Percentiles rank a stretch among this genome's conserved stretches.
phyloP scores from a whole-genome alignment of 148 eudicot species.

The Talinum fruticosum region DNA sequence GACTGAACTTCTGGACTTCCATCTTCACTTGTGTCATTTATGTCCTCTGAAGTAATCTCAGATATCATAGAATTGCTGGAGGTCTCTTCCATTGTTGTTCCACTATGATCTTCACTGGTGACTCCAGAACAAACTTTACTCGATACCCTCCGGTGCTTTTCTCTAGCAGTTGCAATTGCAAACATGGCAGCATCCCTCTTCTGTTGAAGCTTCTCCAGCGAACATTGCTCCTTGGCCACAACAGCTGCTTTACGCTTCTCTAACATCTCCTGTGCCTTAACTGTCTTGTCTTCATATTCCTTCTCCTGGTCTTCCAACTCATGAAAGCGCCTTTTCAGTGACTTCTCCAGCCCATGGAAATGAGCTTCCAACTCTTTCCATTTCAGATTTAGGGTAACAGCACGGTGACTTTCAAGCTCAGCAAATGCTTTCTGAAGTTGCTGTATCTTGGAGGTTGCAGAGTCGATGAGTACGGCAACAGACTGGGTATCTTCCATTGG shows the following conservation, averaged over 20 bases:
- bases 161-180: slow-evolving; percentile 65
- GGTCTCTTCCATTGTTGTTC: slow-evolving; percentile 42
- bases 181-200: slow-evolving; percentile 93
- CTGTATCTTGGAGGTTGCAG: slow-evolving; percentile 86
- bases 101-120: slow-evolving; percentile 37
- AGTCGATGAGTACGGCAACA: slow-evolving; percentile 65
- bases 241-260: slow-evolving; percentile 82
- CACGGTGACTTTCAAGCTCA: slow-evolving; percentile 93
- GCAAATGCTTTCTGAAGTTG: slow-evolving; percentile 99
- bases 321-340: slow-evolving; percentile 90
- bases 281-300: slow-evolving; percentile 69
- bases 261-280: slow-evolving; percentile 53
- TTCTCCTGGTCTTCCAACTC: slow-evolving; percentile 97
- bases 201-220: slow-evolving; percentile 82
- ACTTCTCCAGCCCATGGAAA: slow-evolving; percentile 93
- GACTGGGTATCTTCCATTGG: slow-evolving; percentile 77
- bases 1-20: slow-evolving; percentile 41
- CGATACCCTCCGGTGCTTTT: slow-evolving; percentile 55
- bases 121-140: slow-evolving; percentile 34
- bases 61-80: slow-evolving; percentile 45
- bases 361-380: slow-evolving; percentile 99
- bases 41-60: slow-evolving; percentile 41
- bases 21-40: slow-evolving; percentile 32
- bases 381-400: slow-evolving; percentile 82
- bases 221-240: slow-evolving; percentile 73